Evolutionary conservation across 805 yeast species (phyloP), one percentile per base, ranked within the genome.

Genomic region (Pichia thaimueangensis): DNA sequence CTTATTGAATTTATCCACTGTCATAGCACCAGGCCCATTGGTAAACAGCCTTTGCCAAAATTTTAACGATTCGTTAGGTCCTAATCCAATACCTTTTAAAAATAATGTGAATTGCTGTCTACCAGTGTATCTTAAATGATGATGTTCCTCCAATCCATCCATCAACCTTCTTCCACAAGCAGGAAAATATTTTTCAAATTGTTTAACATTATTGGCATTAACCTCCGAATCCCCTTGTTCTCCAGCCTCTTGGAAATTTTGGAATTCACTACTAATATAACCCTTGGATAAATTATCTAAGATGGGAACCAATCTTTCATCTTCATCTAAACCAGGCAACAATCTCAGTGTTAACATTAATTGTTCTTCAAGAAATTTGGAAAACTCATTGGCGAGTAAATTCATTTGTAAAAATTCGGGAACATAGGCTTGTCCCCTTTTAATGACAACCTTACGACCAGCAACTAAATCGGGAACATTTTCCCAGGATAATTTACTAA

Each of bases 401-500:
- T 79, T 78, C 46, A 83, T 64, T 60, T 88, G 97, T 55, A 82
- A 76, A 38, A 83, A 75, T 36, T 85, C 81, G 4, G 97, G 96
- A 23, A 93, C 78, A 61, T 82, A 91, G 1, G 94, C 96, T 49
- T 60, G 71, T 1, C 98, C 98, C 16, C 63, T 64, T 30, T 70
- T 65, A 19, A 93, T 46, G 48, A 71, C 80, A 2, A 87, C 86
- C 34, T 74, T 76, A 43, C 97, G 74, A n/a, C 74, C 67, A 11
- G 83, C 76, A 1, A 93, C 75, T 38, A 93, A 70, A 43, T 83
- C 89, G 17, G 85, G 73, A 5, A 89, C 95, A 50, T 76, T 78
- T 56, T 86, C 94, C 67, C 89, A 91, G 2, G 95, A 95, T 37
- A 93, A 75, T 61, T 85, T 87, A 60, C 86, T 85, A 56, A 82